Conservation (phyloP, 306 rosid genomes). For the Gleditsia sinensis region DNA sequence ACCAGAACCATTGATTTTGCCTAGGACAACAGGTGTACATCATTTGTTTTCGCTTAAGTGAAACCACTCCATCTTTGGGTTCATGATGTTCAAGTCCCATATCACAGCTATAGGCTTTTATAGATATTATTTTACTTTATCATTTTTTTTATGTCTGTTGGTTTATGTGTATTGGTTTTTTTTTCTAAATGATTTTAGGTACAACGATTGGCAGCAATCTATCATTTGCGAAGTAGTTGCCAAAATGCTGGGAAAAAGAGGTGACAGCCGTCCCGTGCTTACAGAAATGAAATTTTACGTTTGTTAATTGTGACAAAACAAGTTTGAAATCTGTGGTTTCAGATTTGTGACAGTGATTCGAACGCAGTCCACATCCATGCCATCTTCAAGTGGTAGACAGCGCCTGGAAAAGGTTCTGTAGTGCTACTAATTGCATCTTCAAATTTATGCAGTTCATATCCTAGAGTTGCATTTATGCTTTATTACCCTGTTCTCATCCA, state of each 20-base stretch:
- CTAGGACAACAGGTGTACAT: no score
- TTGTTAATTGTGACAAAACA: conserved; percentile 32
- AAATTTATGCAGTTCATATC: conserved; percentile 21
- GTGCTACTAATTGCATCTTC: conserved; percentile 13
- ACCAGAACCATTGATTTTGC: no score
- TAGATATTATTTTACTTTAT: no score
- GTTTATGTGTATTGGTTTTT: conserved; percentile 6
- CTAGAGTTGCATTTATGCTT: neutral
- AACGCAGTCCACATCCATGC: conserved; percentile 75
- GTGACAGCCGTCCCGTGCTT: conserved; percentile 39
- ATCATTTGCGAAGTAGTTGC: conserved; percentile 68
- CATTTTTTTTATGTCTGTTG: neutral
- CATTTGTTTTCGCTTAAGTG: neutral
- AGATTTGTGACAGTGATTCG: conserved; percentile 83
- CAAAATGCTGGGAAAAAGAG: conserved; percentile 79
- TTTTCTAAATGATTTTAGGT: conserved; percentile 52
- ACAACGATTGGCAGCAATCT: conserved; percentile 73
- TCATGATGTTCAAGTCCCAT: neutral
- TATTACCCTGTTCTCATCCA: neutral
- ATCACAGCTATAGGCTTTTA: neutral
- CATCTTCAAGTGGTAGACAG: conserved; percentile 73
- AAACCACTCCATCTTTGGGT: neutral
- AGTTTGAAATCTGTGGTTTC: conserved; percentile 37
- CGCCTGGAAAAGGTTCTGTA: conserved; percentile 69
- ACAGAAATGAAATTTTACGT: neutral